Percentiles rank a stretch among this genome's conserved stretches.
Conservation (phyloP, 805 yeast genomes). For the Saturnispora zaruensis region DNA sequence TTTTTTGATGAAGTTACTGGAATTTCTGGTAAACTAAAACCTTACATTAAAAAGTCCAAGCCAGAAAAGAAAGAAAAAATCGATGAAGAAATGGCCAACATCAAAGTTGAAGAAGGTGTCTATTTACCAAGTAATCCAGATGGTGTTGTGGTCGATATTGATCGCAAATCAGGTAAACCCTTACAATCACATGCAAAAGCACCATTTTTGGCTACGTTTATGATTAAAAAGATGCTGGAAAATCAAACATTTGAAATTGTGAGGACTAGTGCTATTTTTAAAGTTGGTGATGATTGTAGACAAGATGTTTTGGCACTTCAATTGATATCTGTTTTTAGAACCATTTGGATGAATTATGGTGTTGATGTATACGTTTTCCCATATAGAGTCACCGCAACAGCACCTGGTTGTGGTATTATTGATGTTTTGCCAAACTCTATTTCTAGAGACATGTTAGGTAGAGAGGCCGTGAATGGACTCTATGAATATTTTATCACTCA, state of each 20-base stretch:
- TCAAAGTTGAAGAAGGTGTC: constrained; percentile 69
- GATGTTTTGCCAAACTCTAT: constrained; percentile 94
- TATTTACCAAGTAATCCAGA: constrained; percentile 96
- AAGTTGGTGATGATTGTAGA: constrained; percentile 98
- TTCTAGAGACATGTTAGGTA: constrained; percentile 95
- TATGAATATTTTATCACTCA: constrained; percentile 87
- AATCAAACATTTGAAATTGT: constrained; percentile 16
- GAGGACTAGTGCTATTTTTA: constrained; percentile 87
- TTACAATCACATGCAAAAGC: constrained; percentile 98
- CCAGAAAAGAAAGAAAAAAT: constrained; percentile 94
- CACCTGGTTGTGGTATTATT: constrained; percentile 98
- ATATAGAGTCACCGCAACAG: constrained; percentile 93
- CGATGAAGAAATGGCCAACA: constrained; percentile 87
- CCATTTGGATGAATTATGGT: constrained; percentile 83
- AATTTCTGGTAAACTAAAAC: constrained; percentile 91
- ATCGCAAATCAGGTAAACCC: constrained; percentile 87
- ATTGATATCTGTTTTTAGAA: constrained; percentile 80
- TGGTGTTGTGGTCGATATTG: constrained; percentile 87
- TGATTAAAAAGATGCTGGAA: constrained; percentile 37
- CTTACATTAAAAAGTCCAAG: constrained; percentile 86
- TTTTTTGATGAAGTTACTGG: constrained; percentile 88
- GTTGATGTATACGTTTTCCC: constrained; percentile 89
- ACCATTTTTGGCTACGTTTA: constrained; percentile 95
- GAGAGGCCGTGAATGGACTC: constrained; percentile 96
- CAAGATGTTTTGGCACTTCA: constrained; percentile 95